Conservation (phyloP, 495 filamentous ascomycete genomes). For the Neurospora sp. region DNA sequence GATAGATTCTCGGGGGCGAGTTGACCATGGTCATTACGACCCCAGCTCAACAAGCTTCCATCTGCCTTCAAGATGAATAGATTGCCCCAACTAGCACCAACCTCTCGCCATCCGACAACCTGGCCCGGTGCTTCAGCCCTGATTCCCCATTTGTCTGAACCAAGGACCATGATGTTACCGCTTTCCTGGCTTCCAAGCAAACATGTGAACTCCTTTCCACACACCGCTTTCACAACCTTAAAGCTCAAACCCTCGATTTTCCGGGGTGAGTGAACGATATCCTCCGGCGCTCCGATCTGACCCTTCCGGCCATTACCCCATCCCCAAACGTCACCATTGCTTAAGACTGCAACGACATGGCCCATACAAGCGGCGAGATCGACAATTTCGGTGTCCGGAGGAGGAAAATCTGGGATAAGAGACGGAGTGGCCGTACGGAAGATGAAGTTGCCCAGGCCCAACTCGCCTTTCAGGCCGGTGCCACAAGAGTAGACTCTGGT, state of each 20-base stretch:
- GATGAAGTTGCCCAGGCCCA: conserved; percentile 47
- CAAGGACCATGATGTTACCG: conserved; percentile 53
- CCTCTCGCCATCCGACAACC: conserved; percentile 43
- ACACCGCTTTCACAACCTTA: conserved; percentile 49
- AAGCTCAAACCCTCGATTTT: conserved; percentile 49
- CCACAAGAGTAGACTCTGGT: conserved; percentile 52
- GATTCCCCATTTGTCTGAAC: conserved; percentile 61
- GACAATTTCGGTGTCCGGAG: conserved; percentile 35
- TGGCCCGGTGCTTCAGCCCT: conserved; percentile 29
- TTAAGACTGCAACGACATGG: conserved; percentile 64
- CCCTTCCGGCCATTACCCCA: conserved; percentile 84
- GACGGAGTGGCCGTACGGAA: conserved; percentile 16
- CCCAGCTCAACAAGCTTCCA: conserved; percentile 54
- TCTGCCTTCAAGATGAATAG: conserved; percentile 56
- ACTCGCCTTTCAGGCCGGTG: conserved; percentile 56
- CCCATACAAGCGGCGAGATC: conserved; percentile 62
- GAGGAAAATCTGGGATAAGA: conserved; percentile 52
- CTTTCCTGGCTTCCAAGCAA: conserved; percentile 42
- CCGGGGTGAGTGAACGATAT: conserved; percentile 46
- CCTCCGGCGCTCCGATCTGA: conserved; percentile 52
- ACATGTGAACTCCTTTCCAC: conserved; percentile 76
- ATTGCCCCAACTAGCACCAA: conserved; percentile 73
- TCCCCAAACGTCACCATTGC: conserved; percentile 69
- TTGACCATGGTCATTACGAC: conserved; percentile 76
- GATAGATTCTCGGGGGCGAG: conserved; percentile 52